phyloP scores from a whole-genome alignment of 2,329 filamentous ascomycete species.

The Penicillium italicum region DNA sequence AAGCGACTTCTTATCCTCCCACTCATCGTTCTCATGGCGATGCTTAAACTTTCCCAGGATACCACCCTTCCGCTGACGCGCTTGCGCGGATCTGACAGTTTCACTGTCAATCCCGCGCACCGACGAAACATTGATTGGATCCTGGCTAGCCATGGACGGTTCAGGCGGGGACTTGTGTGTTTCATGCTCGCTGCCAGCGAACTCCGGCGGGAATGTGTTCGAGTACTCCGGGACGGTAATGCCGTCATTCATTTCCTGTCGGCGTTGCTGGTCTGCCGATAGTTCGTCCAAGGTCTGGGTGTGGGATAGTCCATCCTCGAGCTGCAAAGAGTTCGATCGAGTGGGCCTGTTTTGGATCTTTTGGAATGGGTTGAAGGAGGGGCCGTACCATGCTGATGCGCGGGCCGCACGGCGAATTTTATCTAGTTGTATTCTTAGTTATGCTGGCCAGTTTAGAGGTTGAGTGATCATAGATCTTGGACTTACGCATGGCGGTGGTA shows the following conservation, averaged over 20 bases:
- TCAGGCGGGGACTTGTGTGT: slow-evolving; percentile 11
- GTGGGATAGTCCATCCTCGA: slow-evolving; percentile 28
- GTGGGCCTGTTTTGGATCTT: slow-evolving; percentile 30
- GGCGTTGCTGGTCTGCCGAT: slow-evolving; percentile 24
- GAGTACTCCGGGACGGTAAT: slow-evolving; percentile 25
- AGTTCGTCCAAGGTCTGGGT: slow-evolving; percentile 25
- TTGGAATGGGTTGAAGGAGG: slow-evolving; percentile 42
- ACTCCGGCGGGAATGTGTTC: slow-evolving; percentile 26
- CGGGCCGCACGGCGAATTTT: slow-evolving; percentile 40
- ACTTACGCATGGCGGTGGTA: slow-evolving; percentile 7
- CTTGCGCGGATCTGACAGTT: slow-evolving; percentile 11
- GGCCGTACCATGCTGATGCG: slow-evolving; percentile 42
- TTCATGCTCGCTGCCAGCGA: slow-evolving; percentile 23
- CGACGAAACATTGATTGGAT: slow-evolving; percentile 31
- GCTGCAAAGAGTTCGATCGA: slow-evolving; percentile 27
- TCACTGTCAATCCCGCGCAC: slow-evolving; percentile 13
- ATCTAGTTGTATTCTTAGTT: slow-evolving; percentile 27
- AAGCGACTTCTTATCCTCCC: slow-evolving; percentile 13
- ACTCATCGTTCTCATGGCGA: slow-evolving; percentile 11
- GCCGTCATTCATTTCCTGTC: slow-evolving; percentile 24
- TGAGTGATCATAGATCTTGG: background rate
- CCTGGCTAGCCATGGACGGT: slow-evolving; percentile 28
- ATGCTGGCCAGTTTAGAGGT: background rate
- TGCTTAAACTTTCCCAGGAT: slow-evolving; percentile 20
- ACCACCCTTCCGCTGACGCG: slow-evolving; percentile 26